A percentile compares a stretch with the other conserved stretches of the same genome.
phyloP scores from a whole-genome alignment of 805 yeast species.

The Hanseniaspora jakobsenii region DNA sequence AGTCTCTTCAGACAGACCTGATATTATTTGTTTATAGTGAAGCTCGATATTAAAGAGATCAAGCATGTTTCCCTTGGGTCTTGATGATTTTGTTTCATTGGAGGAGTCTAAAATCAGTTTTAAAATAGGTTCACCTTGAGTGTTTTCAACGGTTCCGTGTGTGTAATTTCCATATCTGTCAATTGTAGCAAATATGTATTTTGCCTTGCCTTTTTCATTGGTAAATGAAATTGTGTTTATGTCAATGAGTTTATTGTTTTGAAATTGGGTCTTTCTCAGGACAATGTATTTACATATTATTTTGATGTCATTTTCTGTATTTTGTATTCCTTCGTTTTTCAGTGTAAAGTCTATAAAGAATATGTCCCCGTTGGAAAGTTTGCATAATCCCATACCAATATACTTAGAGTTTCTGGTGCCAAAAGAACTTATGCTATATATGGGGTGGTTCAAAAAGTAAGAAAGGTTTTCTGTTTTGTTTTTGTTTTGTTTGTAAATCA shows the following conservation, averaged over 20 bases:
- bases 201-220: too few species aligned
- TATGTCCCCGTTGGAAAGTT: slow-evolving; percentile 2
- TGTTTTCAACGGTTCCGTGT: slow-evolving; percentile 1
- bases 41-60: slow-evolving; percentile 10
- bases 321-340: background rate
- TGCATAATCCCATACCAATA: slow-evolving; percentile 3
- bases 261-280: slow-evolving; percentile 7
- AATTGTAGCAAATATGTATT: slow-evolving; percentile 1
- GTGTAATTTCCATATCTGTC: slow-evolving; percentile 15
- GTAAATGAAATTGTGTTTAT: background rate
- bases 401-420: background rate
- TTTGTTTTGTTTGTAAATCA: background rate
- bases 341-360: slow-evolving; percentile 6
- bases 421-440: background rate
- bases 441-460: background rate
- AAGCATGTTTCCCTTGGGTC: slow-evolving; percentile 6
- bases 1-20: background rate
- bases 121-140: background rate
- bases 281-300: slow-evolving; percentile 4
- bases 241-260: slow-evolving; percentile 5
- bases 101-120: background rate
- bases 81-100: background rate
- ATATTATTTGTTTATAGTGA: slow-evolving; percentile 2
- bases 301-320: background rate
- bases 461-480: slow-evolving; percentile 7